Base-by-base conservation (phyloP, 805 yeast genomes). In the Ascoidea tarda region DNA sequence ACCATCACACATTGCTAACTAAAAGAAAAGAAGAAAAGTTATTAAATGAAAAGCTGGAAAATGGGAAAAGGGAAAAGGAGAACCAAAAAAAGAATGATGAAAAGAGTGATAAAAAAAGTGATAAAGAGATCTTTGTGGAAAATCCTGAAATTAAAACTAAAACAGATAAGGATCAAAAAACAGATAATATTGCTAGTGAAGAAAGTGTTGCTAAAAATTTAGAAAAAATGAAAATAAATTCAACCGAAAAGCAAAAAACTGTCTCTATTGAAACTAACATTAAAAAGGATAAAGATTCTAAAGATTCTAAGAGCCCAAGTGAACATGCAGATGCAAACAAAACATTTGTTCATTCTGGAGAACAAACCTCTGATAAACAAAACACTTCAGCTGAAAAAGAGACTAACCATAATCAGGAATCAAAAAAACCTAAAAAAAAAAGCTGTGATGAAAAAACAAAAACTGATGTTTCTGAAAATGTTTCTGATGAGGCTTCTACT, bases 1-100 rank as follows among this genome's bases (percentile, higher is more conserved):
- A 84, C 60, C 93, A 86, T 65, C 82, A 81, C 61, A 71, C 76
- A 50, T 67, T 85, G 52, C 68, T 85, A 38, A 32, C 5, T 16
- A 47, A 48, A 28, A 46, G 46, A 12, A 38, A 46, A n/a, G 48
- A 42, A 32, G 50, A 16, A 16, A 38, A 50, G n/a, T 10, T 6
- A 32, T 50, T 48, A 45, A 42, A 52, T 12, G 32, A 49, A 32
- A 52, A 46, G 21, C 42, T 33, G 42, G 52, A 49, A 45, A 33
- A 50, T 16, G 49, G 49, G 32, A 44, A 46, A 33, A 32, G 48
- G 32, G 33, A 49, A 28, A 50, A 48, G 38, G 51, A 38, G 14
- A 38, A 49, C 48, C 47, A 44, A 46, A 21, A 46, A 49, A 21
- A 46, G 14, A 38, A 38, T 10, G 49, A 52, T 28, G 16, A 31